These are phyloP conservation scores for Yamagishiella unicocca DNA, from an alignment of 139 green algal species.

Conservation along the genomic window DNA sequence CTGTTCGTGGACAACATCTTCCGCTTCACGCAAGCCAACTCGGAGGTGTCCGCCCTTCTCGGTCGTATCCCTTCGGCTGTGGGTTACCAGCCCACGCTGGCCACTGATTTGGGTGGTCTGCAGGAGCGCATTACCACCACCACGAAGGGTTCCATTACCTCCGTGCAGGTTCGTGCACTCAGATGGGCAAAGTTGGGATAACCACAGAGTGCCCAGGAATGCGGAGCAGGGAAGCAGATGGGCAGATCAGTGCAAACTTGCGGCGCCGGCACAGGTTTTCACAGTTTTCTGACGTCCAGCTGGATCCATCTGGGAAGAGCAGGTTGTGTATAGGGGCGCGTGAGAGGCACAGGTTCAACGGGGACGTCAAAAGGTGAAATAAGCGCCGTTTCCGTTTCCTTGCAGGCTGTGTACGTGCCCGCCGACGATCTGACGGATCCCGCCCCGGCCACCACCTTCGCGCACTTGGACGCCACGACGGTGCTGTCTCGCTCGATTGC, in stretches of 20 bases:
- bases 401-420: conserved; percentile 98
- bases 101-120: conserved; percentile 96
- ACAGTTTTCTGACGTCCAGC: too few relatives aligned
- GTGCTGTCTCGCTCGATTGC: conserved; percentile 98
- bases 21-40: conserved; percentile 99
- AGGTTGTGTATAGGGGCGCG: too few relatives aligned
- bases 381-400: too few relatives aligned
- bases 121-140: conserved; percentile 99
- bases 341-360: too few relatives aligned
- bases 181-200: too few relatives aligned
- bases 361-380: too few relatives aligned
- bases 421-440: conserved; percentile 99
- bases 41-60: conserved; percentile 98
- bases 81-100: conserved; percentile 98
- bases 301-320: too few relatives aligned
- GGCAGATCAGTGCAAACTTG: too few relatives aligned
- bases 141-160: conserved; percentile 99
- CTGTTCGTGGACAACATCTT: conserved; percentile 99
- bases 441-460: conserved; percentile 98
- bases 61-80: conserved; percentile 99
- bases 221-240: too few relatives aligned
- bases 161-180: conserved; percentile 82
- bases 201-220: too few relatives aligned
- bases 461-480: conserved; percentile 98
- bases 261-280: too few relatives aligned